Evolutionary conservation across 2,329 filamentous ascomycete genomes (phyloP), one percentile per base, ranked within the genome.

Genomic region (Tolypocladium ophioglossoides): DNA sequence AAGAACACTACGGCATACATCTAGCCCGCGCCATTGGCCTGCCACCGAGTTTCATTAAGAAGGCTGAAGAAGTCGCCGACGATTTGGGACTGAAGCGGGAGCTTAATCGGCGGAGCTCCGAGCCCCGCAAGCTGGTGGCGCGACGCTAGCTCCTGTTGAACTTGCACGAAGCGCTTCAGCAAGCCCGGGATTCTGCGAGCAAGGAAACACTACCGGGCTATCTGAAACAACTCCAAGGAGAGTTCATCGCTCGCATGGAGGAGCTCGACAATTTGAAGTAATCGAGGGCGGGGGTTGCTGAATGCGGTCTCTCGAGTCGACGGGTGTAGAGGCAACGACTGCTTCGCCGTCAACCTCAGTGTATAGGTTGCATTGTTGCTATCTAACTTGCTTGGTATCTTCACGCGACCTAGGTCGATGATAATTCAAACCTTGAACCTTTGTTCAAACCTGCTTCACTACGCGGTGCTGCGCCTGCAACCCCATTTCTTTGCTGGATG

Each of bases 1-100:
- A 82, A 48, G 60, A 67, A 4, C 84, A 90, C 60, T 99, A 99
- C 63, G 94, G 94, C 0, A 78, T 96, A n/a, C 78, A 84, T 0
- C 77, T 96, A 4, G 91, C 92, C 0, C 82, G 82, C 35, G 79
- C 90, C 0, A 77, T 94, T 27, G 84, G 87, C 0, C 78, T 96
- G 8, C 90, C 92, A 0, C 66, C 77, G 0, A 70, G 71, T 1
- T 81, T 96, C 3, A 72, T 95, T 2, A 72, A 84, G 8, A 76
- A 79, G 35, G 92, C 91, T 0, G 82, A 86, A 57, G 64, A 72
- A 0, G 83, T 94, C 5, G 83, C 87, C 0, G 73, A 75, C 3
- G 78, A 78, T 24, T 71, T 96, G 8, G 77, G 83, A 41, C 70
- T 73, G 11, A 78, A 79, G 24, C 74, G 77, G 22, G 78, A 83